Evolutionary conservation across 1,284 basidiomycete species (phyloP).

Genomic region (Rugosomyces carneus): DNA sequence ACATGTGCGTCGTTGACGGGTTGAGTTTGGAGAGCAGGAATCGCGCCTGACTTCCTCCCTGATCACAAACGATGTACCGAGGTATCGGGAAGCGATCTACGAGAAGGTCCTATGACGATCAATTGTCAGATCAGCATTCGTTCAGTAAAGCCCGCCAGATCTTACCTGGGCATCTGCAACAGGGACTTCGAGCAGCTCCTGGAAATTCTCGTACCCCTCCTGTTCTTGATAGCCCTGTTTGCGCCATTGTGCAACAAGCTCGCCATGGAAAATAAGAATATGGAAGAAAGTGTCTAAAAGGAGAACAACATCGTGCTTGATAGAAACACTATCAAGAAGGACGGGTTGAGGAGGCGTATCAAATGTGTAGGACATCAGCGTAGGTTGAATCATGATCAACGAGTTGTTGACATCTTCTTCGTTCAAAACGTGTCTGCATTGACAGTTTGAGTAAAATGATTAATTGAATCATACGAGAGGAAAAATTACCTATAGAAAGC

Average conservation of each 20-base stretch:
- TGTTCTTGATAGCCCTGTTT: slow-evolving; percentile 99
- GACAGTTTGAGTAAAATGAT: slow-evolving; percentile 2
- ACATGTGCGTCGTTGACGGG: slow-evolving; percentile 97
- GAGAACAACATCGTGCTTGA: slow-evolving; percentile 94
- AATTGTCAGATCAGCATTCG: neutral
- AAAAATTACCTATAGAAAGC: slow-evolving; percentile 83
- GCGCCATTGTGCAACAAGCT: slow-evolving; percentile 95
- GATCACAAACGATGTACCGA: slow-evolving; percentile 96
- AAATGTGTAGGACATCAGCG: slow-evolving; percentile 97
- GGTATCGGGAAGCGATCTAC: slow-evolving; percentile 96
- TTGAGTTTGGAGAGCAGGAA: slow-evolving; percentile 97
- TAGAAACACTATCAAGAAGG: slow-evolving; percentile 94
- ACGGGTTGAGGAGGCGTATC: slow-evolving; percentile 90
- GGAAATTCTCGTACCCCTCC: slow-evolving; percentile 98
- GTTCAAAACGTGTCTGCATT: slow-evolving; percentile 83
- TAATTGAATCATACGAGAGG: neutral
- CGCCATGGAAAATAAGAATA: slow-evolving; percentile 99
- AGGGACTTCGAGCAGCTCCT: slow-evolving; percentile 87
- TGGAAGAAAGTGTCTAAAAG: slow-evolving; percentile 99
- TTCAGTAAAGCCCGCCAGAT: neutral
- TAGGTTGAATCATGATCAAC: slow-evolving; percentile 99
- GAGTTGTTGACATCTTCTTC: slow-evolving; percentile 99
- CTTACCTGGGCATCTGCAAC: slow-evolving; percentile 68
- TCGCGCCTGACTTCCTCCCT: slow-evolving; percentile 95
- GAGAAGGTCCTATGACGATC: slow-evolving; percentile 69